Evolutionary conservation across 78 protist species (phyloP).

Genomic region (Planoprotostelium fungivorum): DNA sequence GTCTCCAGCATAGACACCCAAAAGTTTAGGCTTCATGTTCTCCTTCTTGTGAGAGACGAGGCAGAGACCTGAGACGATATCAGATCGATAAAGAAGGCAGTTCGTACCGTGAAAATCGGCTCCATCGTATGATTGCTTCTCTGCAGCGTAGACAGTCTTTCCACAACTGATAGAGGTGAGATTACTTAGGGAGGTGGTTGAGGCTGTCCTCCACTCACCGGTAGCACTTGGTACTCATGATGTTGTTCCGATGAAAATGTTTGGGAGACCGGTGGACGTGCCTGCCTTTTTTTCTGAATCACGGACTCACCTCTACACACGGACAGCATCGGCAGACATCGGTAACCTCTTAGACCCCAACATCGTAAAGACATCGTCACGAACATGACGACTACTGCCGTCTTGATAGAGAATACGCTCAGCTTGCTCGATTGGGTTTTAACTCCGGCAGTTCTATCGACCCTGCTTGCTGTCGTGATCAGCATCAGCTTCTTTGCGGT

Average conservation of each 20-base stretch:
- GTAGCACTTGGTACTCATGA: no score
- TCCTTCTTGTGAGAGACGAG: neutral
- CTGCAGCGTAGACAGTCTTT: neutral
- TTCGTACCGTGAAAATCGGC: neutral
- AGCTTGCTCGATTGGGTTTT: neutral
- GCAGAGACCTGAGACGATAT: neutral
- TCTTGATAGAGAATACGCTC: neutral
- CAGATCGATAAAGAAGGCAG: no score
- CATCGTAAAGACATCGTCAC: no score
- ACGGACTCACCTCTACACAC: no score
- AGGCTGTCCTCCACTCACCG: no score
- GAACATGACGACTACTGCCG: neutral
- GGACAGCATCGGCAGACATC: no score
- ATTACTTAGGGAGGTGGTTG: no score
- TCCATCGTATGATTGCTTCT: neutral
- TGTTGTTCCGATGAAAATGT: no score
- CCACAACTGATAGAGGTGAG: neutral
- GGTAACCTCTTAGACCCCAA: no score
- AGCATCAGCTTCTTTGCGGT: neutral
- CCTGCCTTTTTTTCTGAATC: no score
- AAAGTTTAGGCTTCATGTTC: neutral
- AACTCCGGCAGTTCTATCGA: neutral
- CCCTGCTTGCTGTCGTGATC: neutral
- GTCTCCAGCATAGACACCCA: slow-evolving; percentile 13
- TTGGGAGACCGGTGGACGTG: no score